phyloP scores from a whole-genome alignment of 345 rosid genomes.

The Conringia planisiliqua region DNA sequence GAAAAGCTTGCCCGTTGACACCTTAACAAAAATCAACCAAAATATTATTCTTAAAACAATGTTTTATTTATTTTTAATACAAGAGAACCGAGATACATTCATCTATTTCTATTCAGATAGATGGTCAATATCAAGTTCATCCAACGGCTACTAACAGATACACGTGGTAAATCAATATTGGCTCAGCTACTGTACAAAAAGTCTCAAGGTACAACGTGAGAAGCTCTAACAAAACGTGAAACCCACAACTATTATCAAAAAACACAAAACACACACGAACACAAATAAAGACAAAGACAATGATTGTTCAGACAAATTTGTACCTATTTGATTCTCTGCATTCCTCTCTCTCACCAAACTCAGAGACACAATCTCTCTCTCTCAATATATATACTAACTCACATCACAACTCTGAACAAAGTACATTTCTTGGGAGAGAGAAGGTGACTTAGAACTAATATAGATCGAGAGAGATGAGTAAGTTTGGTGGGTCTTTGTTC shows the following conservation, averaged over 20 bases:
- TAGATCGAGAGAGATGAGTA: conserved; percentile 20
- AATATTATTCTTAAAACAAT: not conserved
- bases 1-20: conserved; percentile 15
- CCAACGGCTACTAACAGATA: conserved; percentile 2
- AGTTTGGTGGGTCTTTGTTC: conserved; percentile 13
- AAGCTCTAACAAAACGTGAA: conserved; percentile 55
- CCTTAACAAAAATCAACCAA: conserved; percentile 24
- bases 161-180: conserved; percentile 3
- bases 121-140: conserved; percentile 3
- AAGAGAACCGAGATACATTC: not conserved
- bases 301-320: conserved; percentile 16
- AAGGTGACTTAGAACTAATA: not conserved
- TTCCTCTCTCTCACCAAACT: conserved; percentile 21
- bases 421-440: not conserved
- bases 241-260: conserved; percentile 36
- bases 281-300: conserved; percentile 15
- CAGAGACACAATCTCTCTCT: not conserved
- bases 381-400: not conserved
- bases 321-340: conserved; percentile 8
- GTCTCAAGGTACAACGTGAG: conserved; percentile 48
- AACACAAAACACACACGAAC: conserved; percentile 23
- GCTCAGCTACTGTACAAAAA: not conserved
- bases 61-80: not conserved
- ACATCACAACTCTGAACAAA: not conserved
- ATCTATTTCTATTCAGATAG: not conserved